Percentiles rank a stretch among this genome's conserved stretches.
Conservation (phyloP, 768 basidiomycete genomes). For the Rhodotorula kratochvilovae region DNA sequence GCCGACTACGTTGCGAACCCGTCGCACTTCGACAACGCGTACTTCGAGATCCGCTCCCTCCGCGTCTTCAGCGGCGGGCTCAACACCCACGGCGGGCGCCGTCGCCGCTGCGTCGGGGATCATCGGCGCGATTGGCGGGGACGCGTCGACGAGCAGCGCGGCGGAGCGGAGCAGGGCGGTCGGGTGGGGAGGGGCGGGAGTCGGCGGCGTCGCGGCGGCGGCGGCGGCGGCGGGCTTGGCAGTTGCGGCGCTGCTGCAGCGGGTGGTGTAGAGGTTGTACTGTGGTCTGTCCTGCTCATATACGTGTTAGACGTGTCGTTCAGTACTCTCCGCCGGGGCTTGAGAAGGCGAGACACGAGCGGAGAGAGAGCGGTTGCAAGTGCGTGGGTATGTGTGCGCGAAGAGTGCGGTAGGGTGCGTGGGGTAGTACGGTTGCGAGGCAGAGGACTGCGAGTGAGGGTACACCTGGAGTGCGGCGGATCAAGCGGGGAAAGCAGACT, state of each 20-base stretch:
- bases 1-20: constrained; percentile 64
- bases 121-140: constrained; percentile 1
- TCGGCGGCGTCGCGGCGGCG: background rate
- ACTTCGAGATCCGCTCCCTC: constrained; percentile 67
- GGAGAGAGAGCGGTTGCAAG: too few relatives aligned
- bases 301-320: too few relatives aligned
- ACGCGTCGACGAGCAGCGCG: background rate
- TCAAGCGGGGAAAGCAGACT: too few relatives aligned
- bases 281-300: background rate
- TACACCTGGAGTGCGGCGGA: too few relatives aligned
- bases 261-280: background rate
- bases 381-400: too few relatives aligned
- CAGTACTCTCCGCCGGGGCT: too few relatives aligned
- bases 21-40: constrained; percentile 61
- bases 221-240: background rate
- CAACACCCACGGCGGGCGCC: constrained; percentile 7
- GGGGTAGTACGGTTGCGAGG: too few relatives aligned
- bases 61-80: constrained; percentile 51
- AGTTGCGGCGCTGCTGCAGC: background rate
- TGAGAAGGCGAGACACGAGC: too few relatives aligned
- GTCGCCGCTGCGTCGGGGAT: background rate
- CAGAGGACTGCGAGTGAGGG: too few relatives aligned
- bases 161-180: background rate
- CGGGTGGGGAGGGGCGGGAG: too few relatives aligned
- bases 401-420: too few relatives aligned